phyloP scores from a whole-genome alignment of 2,329 filamentous ascomycete genomes.

The Tolypocladium guangdongense region DNA sequence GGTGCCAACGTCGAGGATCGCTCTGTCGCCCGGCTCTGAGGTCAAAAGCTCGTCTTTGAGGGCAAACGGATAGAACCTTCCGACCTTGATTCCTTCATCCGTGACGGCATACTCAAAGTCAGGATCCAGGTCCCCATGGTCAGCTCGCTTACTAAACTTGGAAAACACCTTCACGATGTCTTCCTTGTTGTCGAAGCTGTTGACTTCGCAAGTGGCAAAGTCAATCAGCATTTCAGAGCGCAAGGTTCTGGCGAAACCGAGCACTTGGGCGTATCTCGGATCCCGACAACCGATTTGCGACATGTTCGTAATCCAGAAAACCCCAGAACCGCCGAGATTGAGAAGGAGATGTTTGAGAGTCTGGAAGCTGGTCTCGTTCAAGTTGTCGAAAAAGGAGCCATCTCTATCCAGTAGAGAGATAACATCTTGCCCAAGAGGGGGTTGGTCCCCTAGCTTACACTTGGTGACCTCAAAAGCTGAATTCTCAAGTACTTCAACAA shows the following conservation, averaged over 20 bases:
- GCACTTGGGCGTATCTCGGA: conserved; percentile 13
- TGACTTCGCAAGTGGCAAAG: conserved; percentile 17
- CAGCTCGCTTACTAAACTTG: background rate
- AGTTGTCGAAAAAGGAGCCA: conserved; percentile 1
- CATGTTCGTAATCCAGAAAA: conserved; percentile 19
- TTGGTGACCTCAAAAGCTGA: background rate
- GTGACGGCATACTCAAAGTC: conserved; percentile 1
- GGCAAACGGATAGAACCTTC: background rate
- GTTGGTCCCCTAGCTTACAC: background rate
- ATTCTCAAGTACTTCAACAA: too few species aligned
- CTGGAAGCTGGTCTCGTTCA: background rate
- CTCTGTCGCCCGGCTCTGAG: background rate
- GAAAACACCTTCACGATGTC: background rate
- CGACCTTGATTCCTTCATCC: background rate
- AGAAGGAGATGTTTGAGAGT: too few species aligned
- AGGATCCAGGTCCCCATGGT: background rate
- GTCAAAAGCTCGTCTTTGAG: background rate
- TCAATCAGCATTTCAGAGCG: conserved; percentile 14
- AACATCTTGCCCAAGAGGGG: background rate
- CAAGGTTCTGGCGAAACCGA: conserved; percentile 15
- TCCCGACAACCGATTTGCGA: conserved; percentile 14
- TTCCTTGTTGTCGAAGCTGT: background rate
- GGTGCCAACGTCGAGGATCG: background rate
- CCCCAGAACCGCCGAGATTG: background rate
- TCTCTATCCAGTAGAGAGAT: conserved; percentile 7